Base-by-base conservation (phyloP, 2,329 filamentous ascomycete genomes). In the Leptographium lundbergii region DNA sequence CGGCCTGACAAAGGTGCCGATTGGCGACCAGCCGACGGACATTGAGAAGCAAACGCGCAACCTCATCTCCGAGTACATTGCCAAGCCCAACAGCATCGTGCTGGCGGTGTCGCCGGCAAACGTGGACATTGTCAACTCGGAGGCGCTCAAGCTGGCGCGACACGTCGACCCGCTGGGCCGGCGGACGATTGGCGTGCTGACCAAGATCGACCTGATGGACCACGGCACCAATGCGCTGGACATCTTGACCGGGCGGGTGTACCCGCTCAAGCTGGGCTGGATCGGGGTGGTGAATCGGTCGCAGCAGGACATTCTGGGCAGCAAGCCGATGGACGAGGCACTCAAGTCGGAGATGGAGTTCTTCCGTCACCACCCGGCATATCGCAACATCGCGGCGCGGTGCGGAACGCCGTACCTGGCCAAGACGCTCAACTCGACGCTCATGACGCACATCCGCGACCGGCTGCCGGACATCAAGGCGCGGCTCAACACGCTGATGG, bases 201-300 rank as follows among this genome's bases (percentile, higher is more conserved):
- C 92, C 67, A 99, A 99, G 81, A 91, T 99, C 62, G 94, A 99
- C 76, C 76, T 99, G 70, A 99, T 99, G 94, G 94, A 99, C 72
- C 90, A 96, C 29, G 94, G 94, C 59, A 99, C 94, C 57, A 94
- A 99, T 69, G 94, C 97, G 50, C 92, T 99, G 65, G 94, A 99
- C 50, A 99, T 99, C 66, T 80, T 99, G n/a, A 95, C 92, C 7
- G 94, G 94, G 4, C 86, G 94, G 29, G 94, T 99, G 3, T 99
- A 99, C 72, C 94, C 94, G 10, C 73, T 99, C 66, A 99, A 97
- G 74, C 82, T 99, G 63, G 94, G 94, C 32, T 99, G 97, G 71
- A 97, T 99, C 66, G 94, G 94, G 62, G 91, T 97, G 19, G 92
- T 99, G 67, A 99, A 99, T 74, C 85, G 94, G 63, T 97, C 94